Evolutionary conservation across 2,329 filamentous ascomycete genomes (phyloP), one percentile per base, ranked within the genome.

Genomic region (Penicillium sp.): DNA sequence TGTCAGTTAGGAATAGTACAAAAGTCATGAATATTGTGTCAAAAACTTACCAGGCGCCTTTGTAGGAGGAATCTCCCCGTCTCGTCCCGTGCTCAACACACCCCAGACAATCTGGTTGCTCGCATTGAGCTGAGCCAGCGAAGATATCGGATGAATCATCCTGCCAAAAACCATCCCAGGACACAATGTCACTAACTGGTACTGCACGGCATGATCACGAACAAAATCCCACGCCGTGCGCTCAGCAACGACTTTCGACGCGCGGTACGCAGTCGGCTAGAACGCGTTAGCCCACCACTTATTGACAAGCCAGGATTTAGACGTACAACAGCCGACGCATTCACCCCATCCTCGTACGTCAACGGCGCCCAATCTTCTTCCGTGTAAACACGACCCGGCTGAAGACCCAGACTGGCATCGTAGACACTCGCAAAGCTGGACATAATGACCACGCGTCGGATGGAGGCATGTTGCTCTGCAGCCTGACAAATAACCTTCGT

Each of bases 61-160:
- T 1, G 69, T 70, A 11, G 64, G 64, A 6, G 67, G 66, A 13
- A 70, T 51, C 31, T 62, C 59, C 19, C 61, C 64, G 50, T 64
- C 40, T 18, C 58, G 63, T 39, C 66, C 65, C 2, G 61, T 65
- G 22, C 43, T 62, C 35, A 69, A 55, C n/a, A 70, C 69, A 7
- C 67, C 59, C 70, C 70, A 73, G 18, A 73, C 66, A 50, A 73
- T 66, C 41, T 66, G 62, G 40, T 70, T 72, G 52, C 68, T 70
- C 1, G 68, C 68, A 54, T 72, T 73, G 39, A 71, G 57, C 3
- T 68, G 63, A 18, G 55, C 56, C 3, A 68, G 33, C 2, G 62
- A 65, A 9, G 49, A 50, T 10, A 68, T 67, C 0, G 63, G 57
- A 35, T 69, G 69, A 19, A 69, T 62, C 57, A 66, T 67, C 36